Base-by-base conservation (phyloP, 768 basidiomycete genomes). In the Pleurotus pulmonarius region DNA sequence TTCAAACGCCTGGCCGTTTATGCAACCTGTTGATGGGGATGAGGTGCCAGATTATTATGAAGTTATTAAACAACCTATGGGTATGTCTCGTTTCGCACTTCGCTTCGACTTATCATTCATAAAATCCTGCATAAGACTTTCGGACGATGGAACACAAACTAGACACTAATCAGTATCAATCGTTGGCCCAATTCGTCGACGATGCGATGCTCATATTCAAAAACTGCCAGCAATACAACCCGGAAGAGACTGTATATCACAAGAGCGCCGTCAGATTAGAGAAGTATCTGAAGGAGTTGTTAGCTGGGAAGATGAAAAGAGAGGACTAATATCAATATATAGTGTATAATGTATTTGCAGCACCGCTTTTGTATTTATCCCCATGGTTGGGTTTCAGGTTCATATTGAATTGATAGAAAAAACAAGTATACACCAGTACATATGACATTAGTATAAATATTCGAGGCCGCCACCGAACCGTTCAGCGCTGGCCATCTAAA, bases 1-100 rank as follows among this genome's bases (percentile, higher is more conserved):
- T 65, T 79, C 87, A 7, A 80, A 83, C 40, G 83, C 90, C 1
- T 99, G 97, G 95, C 84, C 97, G 5, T 99, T 98, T 73, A 72
- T 77, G 26, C 68, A 78, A 52, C 94, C 97, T 3, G 95, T 98
- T 44, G 86, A 87, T 61, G 74, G 69, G 2, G 82, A 83, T 5
- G 88, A 93, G 58, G 95, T 95, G 5, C 69, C 79, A 5, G 95
- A 98, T 66, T 99, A 99, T 64, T 90, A 92, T 69, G 87, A 92
- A 18, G 83, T 94, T 47, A 86, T 98, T 66, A 87, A 85, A 63
- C 74, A 85, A 56, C 97, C 97, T 2, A 98, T 98, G 95, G 94
- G 94, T 94, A 61, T 57, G 85, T 44, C 77, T 24, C 26, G 44
- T 37, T 24, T 55, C 9, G 44, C 20, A 18, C 46, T 29, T 57